A percentile compares a stretch with the other conserved stretches of the same genome.
Conservation (phyloP, 371 early-diverging fungal species). For the Umbelopsis sp. region DNA sequence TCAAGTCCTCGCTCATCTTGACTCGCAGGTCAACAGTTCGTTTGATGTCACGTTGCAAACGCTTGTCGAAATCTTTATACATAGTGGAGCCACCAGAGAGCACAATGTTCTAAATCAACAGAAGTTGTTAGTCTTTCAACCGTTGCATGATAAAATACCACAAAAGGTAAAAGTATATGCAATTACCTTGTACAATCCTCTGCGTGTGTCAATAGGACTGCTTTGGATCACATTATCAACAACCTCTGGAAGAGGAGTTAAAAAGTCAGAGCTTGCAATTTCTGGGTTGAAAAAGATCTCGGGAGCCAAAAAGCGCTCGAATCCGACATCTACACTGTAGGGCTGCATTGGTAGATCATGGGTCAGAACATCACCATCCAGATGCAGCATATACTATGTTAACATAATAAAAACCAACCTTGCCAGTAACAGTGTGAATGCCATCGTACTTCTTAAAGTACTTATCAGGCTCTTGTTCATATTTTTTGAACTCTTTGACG, state of each 20-base stretch:
- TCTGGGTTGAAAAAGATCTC: conserved; percentile 99
- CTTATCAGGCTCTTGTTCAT: conserved; percentile 87
- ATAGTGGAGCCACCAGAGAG: conserved; percentile 98
- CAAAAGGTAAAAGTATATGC: too few relatives aligned
- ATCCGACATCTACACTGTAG: conserved; percentile 94
- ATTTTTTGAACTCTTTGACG: conserved; percentile 94
- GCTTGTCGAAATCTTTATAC: conserved; percentile 95
- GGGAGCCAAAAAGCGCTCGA: conserved; percentile 97
- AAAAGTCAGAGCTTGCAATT: conserved; percentile 94
- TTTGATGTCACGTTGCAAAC: conserved; percentile 95
- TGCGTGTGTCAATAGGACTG: conserved; percentile 95
- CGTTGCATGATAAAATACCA: too few relatives aligned
- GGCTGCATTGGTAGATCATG: conserved; percentile 45
- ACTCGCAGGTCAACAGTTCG: conserved; percentile 85
- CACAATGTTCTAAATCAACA: conserved; percentile 89
- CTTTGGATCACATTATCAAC: conserved; percentile 96
- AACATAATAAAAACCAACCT: conserved; percentile 49
- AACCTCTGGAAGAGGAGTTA: conserved; percentile 94
- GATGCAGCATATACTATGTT: background rate
- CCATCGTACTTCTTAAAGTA: conserved; percentile 87
- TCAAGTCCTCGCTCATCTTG: conserved; percentile 69
- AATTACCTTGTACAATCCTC: conserved; percentile 91
- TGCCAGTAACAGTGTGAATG: conserved; percentile 83
- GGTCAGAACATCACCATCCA: background rate
- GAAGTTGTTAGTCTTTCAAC: background rate